Evolutionary conservation across 345 rosid species (phyloP).

Genomic region (Salix brachista): DNA sequence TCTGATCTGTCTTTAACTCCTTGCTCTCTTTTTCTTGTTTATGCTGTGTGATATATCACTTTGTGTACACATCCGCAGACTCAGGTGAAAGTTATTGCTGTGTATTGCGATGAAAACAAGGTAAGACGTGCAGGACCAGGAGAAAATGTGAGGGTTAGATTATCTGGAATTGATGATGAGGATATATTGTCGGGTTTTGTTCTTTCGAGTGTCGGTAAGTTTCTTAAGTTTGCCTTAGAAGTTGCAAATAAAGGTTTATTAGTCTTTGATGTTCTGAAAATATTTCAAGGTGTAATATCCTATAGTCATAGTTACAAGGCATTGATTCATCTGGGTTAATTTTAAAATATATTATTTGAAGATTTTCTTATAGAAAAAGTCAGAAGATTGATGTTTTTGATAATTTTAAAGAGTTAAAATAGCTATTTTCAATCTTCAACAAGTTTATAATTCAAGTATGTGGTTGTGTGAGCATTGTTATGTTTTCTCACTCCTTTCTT

Average conservation of each 20-base stretch:
- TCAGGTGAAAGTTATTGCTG: conserved; percentile 67
- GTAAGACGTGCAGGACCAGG: conserved; percentile 91
- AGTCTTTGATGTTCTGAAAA: not conserved
- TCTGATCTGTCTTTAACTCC: not conserved
- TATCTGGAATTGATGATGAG: conserved; percentile 91
- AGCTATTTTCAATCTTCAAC: not conserved
- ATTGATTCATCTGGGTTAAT: no score
- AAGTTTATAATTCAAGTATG: not conserved
- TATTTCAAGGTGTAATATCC: no score
- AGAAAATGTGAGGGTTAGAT: conserved; percentile 75
- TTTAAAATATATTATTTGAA: no score
- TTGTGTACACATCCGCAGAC: conserved; percentile 38
- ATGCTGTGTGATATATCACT: conserved; percentile 3
- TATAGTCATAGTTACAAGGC: no score
- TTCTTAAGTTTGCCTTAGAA: not conserved
- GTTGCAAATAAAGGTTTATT: not conserved
- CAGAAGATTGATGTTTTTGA: no score
- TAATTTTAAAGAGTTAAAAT: not conserved
- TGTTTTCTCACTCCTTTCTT: not conserved
- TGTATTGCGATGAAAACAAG: conserved; percentile 70
- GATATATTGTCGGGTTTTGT: conserved; percentile 87
- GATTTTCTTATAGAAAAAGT: no score
- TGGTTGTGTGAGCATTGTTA: not conserved
- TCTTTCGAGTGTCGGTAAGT: conserved; percentile 75
- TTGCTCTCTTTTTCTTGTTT: not conserved